These are phyloP conservation scores for Austroboletus rostrupii DNA, from an alignment of 1,284 basidiomycete species.

Conservation along the genomic window DNA sequence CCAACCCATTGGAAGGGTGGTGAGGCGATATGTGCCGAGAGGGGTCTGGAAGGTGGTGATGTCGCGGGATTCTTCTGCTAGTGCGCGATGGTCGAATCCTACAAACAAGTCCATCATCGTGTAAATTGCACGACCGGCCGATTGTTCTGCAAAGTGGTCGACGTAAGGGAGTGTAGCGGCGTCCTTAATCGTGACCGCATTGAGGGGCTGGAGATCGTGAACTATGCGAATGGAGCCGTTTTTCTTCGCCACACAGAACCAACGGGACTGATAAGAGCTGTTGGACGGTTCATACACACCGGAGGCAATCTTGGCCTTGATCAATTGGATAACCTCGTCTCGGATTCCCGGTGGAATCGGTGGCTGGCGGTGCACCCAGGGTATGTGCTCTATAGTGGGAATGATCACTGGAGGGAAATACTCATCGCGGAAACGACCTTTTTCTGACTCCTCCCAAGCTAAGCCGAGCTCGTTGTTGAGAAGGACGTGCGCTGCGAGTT, in stretches of 20 bases:
- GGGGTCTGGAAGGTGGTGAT: too few species aligned
- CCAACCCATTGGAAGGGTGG: too few species aligned
- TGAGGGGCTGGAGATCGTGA: conserved; percentile 27
- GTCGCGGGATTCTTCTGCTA: conserved; percentile 3
- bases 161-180: conserved; percentile 10
- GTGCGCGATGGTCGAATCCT: background rate
- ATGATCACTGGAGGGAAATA: conserved; percentile 16
- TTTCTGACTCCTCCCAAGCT: conserved; percentile 12
- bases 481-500: conserved; percentile 10
- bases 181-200: conserved; percentile 25
- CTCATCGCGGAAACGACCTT: conserved; percentile 17
- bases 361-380: conserved; percentile 19
- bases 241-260: conserved; percentile 13
- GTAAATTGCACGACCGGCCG: conserved; percentile 4
- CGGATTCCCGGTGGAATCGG: conserved; percentile 20
- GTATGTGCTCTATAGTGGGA: conserved; percentile 19
- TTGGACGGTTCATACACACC: conserved; percentile 36
- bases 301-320: conserved; percentile 30
- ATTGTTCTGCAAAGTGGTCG: conserved; percentile 2
- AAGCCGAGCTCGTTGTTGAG: conserved; percentile 21
- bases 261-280: conserved; percentile 29
- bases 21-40: too few species aligned
- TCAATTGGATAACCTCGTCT: conserved; percentile 27
- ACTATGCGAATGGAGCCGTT: conserved; percentile 9
- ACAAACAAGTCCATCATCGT: conserved; percentile 18